Conservation (phyloP, 169 alveolate genomes). For the Besnoitia besnoiti region DNA sequence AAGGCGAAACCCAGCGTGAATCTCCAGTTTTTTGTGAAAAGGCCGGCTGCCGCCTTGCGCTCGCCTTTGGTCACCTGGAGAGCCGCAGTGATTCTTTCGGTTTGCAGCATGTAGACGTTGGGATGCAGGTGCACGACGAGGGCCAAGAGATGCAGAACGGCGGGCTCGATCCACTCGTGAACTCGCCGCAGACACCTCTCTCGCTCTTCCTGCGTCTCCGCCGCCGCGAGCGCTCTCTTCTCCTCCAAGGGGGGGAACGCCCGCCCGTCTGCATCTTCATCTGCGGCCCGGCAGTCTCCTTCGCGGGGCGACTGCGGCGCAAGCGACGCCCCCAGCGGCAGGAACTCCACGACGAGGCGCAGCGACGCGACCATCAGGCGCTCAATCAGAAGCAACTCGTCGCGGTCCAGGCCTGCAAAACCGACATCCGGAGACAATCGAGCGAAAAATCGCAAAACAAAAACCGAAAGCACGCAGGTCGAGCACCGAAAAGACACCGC, state of each 20-base stretch:
- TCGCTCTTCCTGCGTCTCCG: no score
- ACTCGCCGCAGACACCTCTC: no score
- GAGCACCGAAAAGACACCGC: background rate
- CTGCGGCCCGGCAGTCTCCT: background rate
- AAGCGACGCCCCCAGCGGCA: background rate
- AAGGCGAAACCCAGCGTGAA: no score
- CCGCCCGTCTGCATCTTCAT: background rate
- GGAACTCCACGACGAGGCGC: conserved; percentile 28
- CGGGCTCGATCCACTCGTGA: conserved; percentile 8
- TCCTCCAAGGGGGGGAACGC: background rate
- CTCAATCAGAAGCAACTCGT: conserved; percentile 63
- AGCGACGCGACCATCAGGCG: conserved; percentile 64
- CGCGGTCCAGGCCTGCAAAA: background rate
- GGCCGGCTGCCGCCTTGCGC: no score
- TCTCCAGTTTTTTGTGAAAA: no score
- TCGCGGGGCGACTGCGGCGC: background rate
- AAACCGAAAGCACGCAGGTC: background rate
- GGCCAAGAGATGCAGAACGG: conserved; percentile 35
- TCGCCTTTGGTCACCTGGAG: background rate
- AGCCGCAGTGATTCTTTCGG: conserved; percentile 42
- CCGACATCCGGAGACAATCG: no score
- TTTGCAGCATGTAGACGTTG: conserved; percentile 62
- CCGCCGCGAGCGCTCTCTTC: background rate
- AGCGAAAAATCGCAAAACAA: background rate
- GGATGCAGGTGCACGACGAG: conserved; percentile 65